phyloP scores from a whole-genome alignment of 768 basidiomycete species.

The Termitomyces sp. region DNA sequence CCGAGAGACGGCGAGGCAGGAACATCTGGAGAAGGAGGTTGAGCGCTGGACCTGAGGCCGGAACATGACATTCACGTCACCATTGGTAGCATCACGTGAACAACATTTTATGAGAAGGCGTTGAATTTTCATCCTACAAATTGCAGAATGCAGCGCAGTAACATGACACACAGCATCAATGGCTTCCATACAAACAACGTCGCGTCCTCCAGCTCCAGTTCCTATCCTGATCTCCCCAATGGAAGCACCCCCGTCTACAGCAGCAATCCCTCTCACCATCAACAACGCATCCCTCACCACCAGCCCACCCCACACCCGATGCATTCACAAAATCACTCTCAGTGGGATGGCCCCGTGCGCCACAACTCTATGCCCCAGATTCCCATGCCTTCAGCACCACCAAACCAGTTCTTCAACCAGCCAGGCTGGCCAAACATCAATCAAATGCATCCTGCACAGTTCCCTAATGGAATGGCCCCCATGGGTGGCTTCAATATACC shows the following conservation, averaged over 20 bases:
- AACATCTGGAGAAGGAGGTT: conserved; percentile 30
- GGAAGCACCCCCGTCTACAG: conserved; percentile 5
- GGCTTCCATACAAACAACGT: conserved; percentile 23
- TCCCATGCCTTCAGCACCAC: conserved; percentile 20
- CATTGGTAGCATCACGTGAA: conserved; percentile 17
- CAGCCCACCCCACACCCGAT: conserved; percentile 20
- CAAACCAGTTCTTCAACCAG: conserved; percentile 28
- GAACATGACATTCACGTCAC: conserved; percentile 1
- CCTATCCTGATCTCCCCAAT: conserved; percentile 22
- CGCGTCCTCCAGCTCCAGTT: conserved; percentile 30
- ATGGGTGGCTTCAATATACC: conserved; percentile 31
- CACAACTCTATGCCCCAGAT: conserved; percentile 12
- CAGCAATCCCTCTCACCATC: conserved; percentile 7
- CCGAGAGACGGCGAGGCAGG: conserved; percentile 23
- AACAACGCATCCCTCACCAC: conserved; percentile 20
- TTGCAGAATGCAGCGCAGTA: conserved; percentile 17
- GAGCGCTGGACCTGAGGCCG: conserved; percentile 17
- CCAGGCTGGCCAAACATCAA: conserved; percentile 23
- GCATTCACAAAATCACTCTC: conserved; percentile 10
- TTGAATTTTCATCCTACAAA: conserved; percentile 1
- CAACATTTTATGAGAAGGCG: neutral
- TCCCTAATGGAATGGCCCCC: conserved; percentile 25
- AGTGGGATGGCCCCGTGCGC: conserved; percentile 22
- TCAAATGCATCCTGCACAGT: conserved; percentile 26
- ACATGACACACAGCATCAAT: conserved; percentile 19